Percentiles rank a stretch among this genome's conserved stretches.
Conservation (phyloP, 2,329 filamentous ascomycete genomes). For the Ceratocystis variospora region DNA sequence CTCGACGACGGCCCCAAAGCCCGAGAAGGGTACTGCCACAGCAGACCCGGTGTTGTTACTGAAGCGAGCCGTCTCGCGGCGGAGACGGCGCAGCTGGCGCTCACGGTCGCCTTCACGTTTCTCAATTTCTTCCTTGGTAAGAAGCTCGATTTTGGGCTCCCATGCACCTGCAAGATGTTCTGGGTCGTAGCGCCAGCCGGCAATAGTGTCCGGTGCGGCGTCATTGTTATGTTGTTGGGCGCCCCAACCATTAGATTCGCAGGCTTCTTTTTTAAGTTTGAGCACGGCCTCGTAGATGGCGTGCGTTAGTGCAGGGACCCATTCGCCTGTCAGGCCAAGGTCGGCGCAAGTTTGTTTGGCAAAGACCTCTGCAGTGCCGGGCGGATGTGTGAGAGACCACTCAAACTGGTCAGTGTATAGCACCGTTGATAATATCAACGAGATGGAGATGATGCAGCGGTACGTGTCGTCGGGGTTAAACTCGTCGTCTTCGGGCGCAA, state of each 20-base stretch:
- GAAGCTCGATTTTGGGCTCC: conserved; percentile 66
- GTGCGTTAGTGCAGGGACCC: conserved; percentile 86
- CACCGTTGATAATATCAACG: conserved; percentile 79
- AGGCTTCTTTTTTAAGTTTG: conserved; percentile 88
- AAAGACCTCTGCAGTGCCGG: conserved; percentile 83
- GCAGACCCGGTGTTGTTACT: conserved; percentile 73
- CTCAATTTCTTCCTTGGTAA: conserved; percentile 94
- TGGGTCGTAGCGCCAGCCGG: conserved; percentile 90
- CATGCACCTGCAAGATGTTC: conserved; percentile 75
- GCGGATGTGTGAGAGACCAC: conserved; percentile 86
- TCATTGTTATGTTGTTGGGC: conserved; percentile 70
- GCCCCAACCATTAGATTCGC: conserved; percentile 69
- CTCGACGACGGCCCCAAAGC: conserved; percentile 38
- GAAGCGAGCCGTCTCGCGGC: conserved; percentile 84
- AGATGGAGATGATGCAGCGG: conserved; percentile 79
- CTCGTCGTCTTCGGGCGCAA: conserved; percentile 41
- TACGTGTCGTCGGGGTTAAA: conserved; percentile 87
- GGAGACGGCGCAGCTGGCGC: conserved; percentile 69
- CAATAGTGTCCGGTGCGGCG: conserved; percentile 64
- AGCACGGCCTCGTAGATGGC: conserved; percentile 93
- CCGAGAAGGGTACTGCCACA: conserved; percentile 52
- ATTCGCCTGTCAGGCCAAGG: conserved; percentile 77
- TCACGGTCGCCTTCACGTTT: conserved; percentile 91
- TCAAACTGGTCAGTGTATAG: conserved; percentile 96
- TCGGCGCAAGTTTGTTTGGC: conserved; percentile 88